phyloP scores from a whole-genome alignment of 1,284 basidiomycete genomes.

The Pseudozyma tsukubaensis region DNA sequence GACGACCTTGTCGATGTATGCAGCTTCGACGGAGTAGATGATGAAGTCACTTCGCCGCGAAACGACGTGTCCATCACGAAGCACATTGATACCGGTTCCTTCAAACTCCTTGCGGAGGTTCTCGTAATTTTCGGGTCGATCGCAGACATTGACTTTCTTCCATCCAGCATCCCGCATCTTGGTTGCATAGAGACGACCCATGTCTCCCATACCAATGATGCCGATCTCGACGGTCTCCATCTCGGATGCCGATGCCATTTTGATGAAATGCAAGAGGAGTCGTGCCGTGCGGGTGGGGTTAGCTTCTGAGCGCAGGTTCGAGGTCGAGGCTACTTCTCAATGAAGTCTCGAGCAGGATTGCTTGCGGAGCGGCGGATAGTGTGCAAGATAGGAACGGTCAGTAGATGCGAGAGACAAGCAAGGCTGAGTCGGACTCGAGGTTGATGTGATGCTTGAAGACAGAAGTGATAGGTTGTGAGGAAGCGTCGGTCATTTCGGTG shows the following conservation, averaged over 20 bases:
- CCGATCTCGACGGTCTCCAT: constrained; percentile 65
- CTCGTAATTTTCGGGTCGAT: constrained; percentile 82
- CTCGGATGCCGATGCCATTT: constrained; percentile 32
- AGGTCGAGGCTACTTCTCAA: no score
- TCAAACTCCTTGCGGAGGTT: constrained; percentile 76
- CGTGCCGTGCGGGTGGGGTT: no score
- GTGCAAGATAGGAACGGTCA: no score
- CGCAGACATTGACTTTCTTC: constrained; percentile 87
- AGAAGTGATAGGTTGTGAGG: no score
- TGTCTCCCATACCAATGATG: constrained; percentile 74
- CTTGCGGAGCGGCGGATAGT: no score
- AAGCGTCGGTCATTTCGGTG: no score
- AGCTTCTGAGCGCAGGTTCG: no score
- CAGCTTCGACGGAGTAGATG: constrained; percentile 94
- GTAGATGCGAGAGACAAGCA: no score
- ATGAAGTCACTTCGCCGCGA: constrained; percentile 87
- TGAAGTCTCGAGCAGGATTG: no score
- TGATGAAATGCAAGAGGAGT: neutral
- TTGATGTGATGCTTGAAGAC: no score
- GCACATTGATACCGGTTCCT: constrained; percentile 76
- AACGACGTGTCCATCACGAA: constrained; percentile 84
- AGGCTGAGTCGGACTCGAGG: no score
- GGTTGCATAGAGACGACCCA: constrained; percentile 93
- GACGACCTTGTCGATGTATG: constrained; percentile 85
- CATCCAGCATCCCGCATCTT: constrained; percentile 81